Evolutionary conservation across 495 filamentous ascomycete species (phyloP).

Genomic region (Letharia lupina): DNA sequence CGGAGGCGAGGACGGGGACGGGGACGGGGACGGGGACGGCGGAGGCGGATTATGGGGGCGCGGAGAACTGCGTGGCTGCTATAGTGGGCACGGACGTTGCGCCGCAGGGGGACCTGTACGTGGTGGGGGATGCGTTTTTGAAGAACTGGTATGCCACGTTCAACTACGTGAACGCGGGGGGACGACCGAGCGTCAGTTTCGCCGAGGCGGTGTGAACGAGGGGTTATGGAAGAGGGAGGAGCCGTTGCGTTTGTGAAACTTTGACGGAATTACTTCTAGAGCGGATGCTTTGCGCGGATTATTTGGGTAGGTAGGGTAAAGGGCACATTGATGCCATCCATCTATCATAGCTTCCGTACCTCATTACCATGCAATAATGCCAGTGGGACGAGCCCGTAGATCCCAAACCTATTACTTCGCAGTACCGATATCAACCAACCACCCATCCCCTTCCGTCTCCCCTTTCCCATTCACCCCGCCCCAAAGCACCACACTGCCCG

Average conservation of each 20-base stretch:
- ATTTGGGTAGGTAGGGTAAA: no score
- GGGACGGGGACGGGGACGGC: not conserved
- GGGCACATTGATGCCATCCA: no score
- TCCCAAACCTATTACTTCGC: not conserved
- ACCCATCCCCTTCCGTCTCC: conserved; percentile 43
- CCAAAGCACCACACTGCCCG: conserved; percentile 37
- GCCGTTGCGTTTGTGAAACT: not conserved
- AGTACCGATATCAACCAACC: conserved; percentile 32
- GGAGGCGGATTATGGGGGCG: not conserved
- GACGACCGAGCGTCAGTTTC: not conserved
- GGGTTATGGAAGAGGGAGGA: no score
- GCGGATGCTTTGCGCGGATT: not conserved
- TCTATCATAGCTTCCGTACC: no score
- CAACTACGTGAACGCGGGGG: not conserved
- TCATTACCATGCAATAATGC: no score
- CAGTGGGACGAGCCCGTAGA: not conserved
- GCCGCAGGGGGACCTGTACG: not conserved
- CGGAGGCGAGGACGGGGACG: not conserved
- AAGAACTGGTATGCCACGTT: not conserved
- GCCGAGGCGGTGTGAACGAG: not conserved
- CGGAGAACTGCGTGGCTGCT: not conserved
- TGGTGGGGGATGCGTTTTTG: not conserved
- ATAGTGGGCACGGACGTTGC: not conserved
- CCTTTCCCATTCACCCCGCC: conserved; percentile 43
- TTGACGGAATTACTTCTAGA: not conserved